These are phyloP conservation scores for Cymbopogon flexuosus DNA, from an alignment of 202 grass and related monocot species.

Conservation along the genomic window DNA sequence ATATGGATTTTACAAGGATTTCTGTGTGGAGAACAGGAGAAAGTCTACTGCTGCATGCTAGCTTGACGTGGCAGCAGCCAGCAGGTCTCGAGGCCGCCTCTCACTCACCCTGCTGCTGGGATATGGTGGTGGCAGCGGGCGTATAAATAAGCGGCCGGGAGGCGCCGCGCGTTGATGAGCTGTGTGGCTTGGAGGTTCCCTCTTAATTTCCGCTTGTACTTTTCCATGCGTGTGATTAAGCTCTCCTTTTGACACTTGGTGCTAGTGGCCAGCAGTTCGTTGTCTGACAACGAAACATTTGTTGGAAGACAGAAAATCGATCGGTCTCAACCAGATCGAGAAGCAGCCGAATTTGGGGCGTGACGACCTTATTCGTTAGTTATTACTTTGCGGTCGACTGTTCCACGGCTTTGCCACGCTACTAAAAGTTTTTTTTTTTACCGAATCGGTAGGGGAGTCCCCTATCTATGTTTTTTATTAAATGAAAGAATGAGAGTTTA, in stretches of 20 bases:
- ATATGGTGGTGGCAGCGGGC: neutral
- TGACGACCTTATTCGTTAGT: neutral
- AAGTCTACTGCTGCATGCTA: neutral
- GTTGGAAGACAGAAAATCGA: neutral
- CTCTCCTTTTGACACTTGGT: neutral
- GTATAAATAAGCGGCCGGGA: constrained; percentile 27
- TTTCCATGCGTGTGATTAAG: neutral
- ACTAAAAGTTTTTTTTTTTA: no score
- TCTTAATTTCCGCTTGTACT: constrained; percentile 24
- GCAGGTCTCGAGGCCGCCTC: neutral
- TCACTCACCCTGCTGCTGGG: neutral
- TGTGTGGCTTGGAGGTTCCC: neutral
- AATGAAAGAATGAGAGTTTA: no score
- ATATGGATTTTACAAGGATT: neutral
- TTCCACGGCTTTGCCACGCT: neutral
- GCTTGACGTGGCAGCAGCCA: neutral
- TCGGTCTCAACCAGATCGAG: neutral
- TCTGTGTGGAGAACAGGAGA: neutral
- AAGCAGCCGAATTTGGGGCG: no score
- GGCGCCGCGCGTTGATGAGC: neutral
- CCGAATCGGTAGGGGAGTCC: no score
- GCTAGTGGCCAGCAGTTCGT: neutral
- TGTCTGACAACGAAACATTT: constrained; percentile 11
- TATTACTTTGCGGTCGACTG: no score
- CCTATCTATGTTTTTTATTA: no score